Percentiles rank a stretch among this genome's conserved stretches.
phyloP scores from a whole-genome alignment of 495 filamentous ascomycete species.

The Hypoxylon lienhwacheense region DNA sequence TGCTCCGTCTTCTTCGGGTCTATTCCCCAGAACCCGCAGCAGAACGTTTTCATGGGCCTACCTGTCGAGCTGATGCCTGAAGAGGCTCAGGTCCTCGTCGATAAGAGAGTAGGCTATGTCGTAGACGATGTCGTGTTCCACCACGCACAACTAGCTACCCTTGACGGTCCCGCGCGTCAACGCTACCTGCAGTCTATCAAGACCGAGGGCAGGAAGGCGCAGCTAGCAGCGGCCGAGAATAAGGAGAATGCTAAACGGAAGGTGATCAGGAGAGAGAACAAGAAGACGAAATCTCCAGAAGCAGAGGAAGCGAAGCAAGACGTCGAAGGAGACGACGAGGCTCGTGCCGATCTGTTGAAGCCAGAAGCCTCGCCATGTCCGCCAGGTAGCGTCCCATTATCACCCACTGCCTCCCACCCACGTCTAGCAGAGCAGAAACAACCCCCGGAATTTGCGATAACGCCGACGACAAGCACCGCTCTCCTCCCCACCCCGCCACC shows the following conservation, averaged over 20 bases:
- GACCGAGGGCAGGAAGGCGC: constrained; percentile 45
- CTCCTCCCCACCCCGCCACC: constrained; percentile 26
- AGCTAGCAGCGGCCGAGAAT: constrained; percentile 38
- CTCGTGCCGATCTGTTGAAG: constrained; percentile 51
- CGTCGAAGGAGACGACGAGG: constrained; percentile 27
- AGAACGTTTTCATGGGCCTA: constrained; percentile 90
- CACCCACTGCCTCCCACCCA: neutral
- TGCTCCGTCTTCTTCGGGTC: constrained; percentile 85
- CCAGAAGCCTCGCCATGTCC: constrained; percentile 20
- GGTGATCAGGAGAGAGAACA: constrained; percentile 40
- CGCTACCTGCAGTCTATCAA: constrained; percentile 48
- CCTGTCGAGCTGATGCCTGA: constrained; percentile 89
- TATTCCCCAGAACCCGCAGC: constrained; percentile 86
- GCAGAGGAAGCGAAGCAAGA: constrained; percentile 33
- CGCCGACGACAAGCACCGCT: constrained; percentile 37
- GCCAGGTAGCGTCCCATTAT: constrained; percentile 12
- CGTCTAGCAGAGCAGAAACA: constrained; percentile 6
- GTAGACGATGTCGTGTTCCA: constrained; percentile 76
- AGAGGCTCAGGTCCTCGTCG: constrained; percentile 81
- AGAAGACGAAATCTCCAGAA: constrained; percentile 39
- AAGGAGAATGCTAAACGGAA: constrained; percentile 20
- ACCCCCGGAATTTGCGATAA: constrained; percentile 29
- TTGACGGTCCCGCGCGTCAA: constrained; percentile 58
- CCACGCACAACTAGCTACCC: constrained; percentile 56
- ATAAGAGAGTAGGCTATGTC: constrained; percentile 75